These are phyloP conservation scores for Lodderomyces beijingensis DNA, from an alignment of 1,139 yeast genomes.

Conservation along the genomic window DNA sequence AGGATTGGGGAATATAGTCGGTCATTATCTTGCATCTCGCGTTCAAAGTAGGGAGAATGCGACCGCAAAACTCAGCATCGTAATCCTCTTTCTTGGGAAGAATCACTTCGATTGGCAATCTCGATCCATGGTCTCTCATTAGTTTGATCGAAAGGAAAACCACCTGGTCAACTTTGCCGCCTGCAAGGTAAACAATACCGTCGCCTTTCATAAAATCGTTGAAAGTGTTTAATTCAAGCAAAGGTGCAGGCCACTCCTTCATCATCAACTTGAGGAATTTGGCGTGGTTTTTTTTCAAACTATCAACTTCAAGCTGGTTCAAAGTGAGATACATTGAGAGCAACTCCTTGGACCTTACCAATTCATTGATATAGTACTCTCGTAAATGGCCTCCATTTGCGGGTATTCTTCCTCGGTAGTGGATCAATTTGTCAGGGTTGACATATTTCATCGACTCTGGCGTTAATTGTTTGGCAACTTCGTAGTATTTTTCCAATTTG, in stretches of 20 bases:
- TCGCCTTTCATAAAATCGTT: conserved; percentile 38
- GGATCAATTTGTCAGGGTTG: conserved; percentile 7
- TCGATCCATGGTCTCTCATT: conserved; percentile 49
- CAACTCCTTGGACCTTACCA: conserved; percentile 23
- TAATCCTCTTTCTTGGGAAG: conserved; percentile 26
- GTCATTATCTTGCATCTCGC: conserved; percentile 31
- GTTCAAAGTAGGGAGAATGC: conserved; percentile 26
- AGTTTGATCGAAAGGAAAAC: conserved; percentile 52
- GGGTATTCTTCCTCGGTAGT: conserved; percentile 22
- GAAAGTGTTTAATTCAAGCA: conserved; percentile 17
- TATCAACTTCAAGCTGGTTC: conserved; percentile 17
- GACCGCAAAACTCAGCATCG: conserved; percentile 28
- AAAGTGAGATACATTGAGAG: conserved; percentile 21
- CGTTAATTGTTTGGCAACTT: conserved; percentile 13
- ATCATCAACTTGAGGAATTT: conserved; percentile 20
- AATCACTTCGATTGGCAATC: conserved; percentile 54
- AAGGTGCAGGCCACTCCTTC: conserved; percentile 19
- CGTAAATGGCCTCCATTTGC: conserved; percentile 34
- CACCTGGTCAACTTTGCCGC: conserved; percentile 55
- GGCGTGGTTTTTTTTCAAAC: conserved; percentile 20
- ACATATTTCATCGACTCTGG: conserved; percentile 8
- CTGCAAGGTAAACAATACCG: conserved; percentile 63
- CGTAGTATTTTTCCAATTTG: conserved; percentile 17
- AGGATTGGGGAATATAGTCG: conserved; percentile 24
- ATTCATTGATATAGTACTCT: conserved; percentile 28